A percentile compares a stretch with the other conserved stretches of the same genome.
Evolutionary conservation across 305 asterid genomes (phyloP).

Genomic region (Solanum aculeatissimum): DNA sequence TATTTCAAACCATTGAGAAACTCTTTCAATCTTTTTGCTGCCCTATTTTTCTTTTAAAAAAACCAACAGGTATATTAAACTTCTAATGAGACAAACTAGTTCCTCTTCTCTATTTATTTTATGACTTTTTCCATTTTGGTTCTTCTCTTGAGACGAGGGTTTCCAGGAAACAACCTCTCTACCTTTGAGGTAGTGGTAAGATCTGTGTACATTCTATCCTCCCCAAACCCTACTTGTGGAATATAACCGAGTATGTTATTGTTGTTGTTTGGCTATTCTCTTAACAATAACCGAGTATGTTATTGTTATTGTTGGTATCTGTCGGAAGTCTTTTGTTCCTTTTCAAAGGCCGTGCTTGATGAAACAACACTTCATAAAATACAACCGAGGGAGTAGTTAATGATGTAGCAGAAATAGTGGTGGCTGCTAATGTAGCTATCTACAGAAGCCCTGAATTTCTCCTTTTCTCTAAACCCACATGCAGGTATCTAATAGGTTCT

Average conservation of each 20-base stretch:
- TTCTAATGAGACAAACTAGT: neutral
- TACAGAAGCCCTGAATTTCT: neutral
- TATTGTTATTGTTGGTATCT: too few relatives aligned
- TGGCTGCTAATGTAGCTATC: neutral
- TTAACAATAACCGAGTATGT: too few relatives aligned
- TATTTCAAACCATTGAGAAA: too few relatives aligned
- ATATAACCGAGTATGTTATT: too few relatives aligned
- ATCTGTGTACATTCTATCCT: too few relatives aligned
- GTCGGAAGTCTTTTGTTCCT: neutral
- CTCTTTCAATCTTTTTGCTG: too few relatives aligned
- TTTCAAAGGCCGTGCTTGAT: neutral
- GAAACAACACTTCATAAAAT: neutral
- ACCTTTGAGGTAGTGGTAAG: too few relatives aligned
- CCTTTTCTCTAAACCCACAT: neutral
- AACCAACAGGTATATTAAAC: conserved; percentile 27
- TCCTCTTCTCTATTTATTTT: neutral
- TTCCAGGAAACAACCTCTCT: too few relatives aligned
- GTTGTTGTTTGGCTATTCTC: too few relatives aligned
- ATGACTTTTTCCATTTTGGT: neutral
- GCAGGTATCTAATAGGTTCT: conserved; percentile 82
- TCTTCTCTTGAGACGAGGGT: too few relatives aligned
- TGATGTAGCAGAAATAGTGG: neutral
- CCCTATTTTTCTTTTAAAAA: too few relatives aligned
- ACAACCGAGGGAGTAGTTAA: neutral
- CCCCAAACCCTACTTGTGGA: too few relatives aligned